phyloP scores from a whole-genome alignment of 2,329 filamentous ascomycete genomes.

The Aureobasidium pullulans region DNA sequence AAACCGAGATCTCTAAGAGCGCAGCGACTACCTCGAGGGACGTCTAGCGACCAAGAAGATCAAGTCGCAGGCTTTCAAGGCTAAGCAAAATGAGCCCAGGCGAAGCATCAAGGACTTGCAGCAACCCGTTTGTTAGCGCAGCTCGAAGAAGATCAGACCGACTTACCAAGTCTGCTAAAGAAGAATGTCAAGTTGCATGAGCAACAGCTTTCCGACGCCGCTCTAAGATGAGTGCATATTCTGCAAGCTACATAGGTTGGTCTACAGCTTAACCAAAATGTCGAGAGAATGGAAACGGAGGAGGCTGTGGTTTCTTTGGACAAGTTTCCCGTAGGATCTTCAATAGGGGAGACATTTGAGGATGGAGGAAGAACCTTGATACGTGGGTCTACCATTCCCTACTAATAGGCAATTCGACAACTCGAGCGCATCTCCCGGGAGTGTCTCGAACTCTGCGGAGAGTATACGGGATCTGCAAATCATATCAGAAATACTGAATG shows the following conservation, averaged over 20 bases:
- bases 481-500: too few relatives aligned
- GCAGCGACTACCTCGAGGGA: not conserved
- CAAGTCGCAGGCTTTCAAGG: not conserved
- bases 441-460: too few relatives aligned
- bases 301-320: not conserved
- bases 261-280: not conserved
- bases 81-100: not conserved
- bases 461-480: too few relatives aligned
- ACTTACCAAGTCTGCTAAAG: not conserved
- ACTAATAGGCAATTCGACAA: not conserved
- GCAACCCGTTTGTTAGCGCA: not conserved
- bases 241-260: not conserved
- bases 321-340: too few relatives aligned
- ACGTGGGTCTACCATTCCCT: not conserved
- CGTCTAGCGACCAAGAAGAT: not conserved
- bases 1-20: not conserved
- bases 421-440: too few relatives aligned
- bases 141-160: not conserved
- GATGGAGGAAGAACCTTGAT: not conserved
- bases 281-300: not conserved
- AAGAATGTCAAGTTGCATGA: too few relatives aligned
- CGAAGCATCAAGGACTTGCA: not conserved
- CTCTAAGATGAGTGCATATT: not conserved
- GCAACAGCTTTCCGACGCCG: not conserved
- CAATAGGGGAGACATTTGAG: not conserved